Percentiles rank a stretch among this genome's conserved stretches.
Evolutionary conservation across 2,329 filamentous ascomycete genomes (phyloP).

Genomic region (Pseudogymnoascus sp.): DNA sequence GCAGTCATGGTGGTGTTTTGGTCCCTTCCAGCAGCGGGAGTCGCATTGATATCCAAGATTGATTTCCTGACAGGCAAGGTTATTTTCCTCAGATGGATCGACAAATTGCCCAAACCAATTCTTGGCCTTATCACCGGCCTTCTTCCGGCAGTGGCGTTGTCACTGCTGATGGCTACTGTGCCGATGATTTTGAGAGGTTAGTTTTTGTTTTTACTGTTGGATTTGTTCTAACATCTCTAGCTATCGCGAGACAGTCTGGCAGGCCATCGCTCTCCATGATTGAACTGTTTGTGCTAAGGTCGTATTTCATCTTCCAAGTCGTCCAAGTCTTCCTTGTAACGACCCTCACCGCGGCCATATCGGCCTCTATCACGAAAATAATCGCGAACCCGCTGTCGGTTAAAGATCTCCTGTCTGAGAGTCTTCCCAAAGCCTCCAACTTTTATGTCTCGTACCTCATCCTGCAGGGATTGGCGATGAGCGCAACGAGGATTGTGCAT

Average conservation of each 20-base stretch:
- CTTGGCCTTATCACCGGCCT: constrained; percentile 54
- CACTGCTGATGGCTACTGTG: constrained; percentile 51
- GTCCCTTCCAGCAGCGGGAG: constrained; percentile 57
- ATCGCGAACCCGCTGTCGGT: constrained; percentile 40
- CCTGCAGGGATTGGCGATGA: constrained; percentile 55
- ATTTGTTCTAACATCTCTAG: constrained; percentile 24
- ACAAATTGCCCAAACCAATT: constrained; percentile 43
- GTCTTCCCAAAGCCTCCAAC: constrained; percentile 54
- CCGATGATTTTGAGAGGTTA: constrained; percentile 51
- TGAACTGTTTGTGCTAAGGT: constrained; percentile 54
- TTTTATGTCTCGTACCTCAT: constrained; percentile 64
- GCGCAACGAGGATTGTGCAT: constrained; percentile 49
- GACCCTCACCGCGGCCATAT: constrained; percentile 53
- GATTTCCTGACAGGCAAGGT: constrained; percentile 43
- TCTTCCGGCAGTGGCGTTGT: constrained; percentile 49
- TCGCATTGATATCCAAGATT: constrained; percentile 57
- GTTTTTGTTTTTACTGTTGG: constrained; percentile 15
- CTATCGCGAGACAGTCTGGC: constrained; percentile 51
- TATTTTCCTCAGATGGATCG: constrained; percentile 48
- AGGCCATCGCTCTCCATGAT: constrained; percentile 48
- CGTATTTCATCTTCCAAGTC: constrained; percentile 55
- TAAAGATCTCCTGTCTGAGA: constrained; percentile 41
- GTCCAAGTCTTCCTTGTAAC: constrained; percentile 62
- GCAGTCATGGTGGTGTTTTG: constrained; percentile 55
- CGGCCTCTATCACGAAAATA: constrained; percentile 43